Evolutionary conservation across 805 yeast genomes (phyloP).

Genomic region (Zygoascus tannicola): DNA sequence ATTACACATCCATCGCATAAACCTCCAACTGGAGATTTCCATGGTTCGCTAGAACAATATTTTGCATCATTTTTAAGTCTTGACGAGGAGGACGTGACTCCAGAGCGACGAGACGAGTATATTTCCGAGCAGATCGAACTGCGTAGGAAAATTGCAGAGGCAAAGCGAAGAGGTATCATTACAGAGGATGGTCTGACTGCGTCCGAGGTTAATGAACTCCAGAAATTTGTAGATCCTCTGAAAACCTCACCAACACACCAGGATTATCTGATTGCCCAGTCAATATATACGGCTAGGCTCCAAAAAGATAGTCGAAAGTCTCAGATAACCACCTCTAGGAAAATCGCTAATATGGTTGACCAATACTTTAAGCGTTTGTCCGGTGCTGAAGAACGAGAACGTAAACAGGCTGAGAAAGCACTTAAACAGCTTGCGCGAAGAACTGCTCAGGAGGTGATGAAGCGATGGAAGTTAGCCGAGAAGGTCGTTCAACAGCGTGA

Average conservation of each 20-base stretch:
- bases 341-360: constrained; percentile 74
- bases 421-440: constrained; percentile 64
- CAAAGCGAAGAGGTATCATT: constrained; percentile 31
- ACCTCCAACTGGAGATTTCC: constrained; percentile 35
- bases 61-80: constrained; percentile 49
- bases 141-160: constrained; percentile 38
- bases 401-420: constrained; percentile 64
- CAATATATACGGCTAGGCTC: constrained; percentile 56
- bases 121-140: constrained; percentile 44
- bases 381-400: constrained; percentile 79
- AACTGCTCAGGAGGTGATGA: constrained; percentile 75
- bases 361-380: constrained; percentile 75
- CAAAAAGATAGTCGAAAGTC: constrained; percentile 56
- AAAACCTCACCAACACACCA: constrained; percentile 41
- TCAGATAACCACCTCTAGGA: constrained; percentile 59
- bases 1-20: constrained; percentile 55
- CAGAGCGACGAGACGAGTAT: constrained; percentile 52
- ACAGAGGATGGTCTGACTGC: constrained; percentile 3
- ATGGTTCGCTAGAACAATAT: constrained; percentile 33
- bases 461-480: constrained; percentile 84
- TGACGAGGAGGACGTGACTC: constrained; percentile 48
- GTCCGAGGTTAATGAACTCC: constrained; percentile 21
- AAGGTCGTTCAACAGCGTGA: constrained; percentile 65
- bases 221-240: constrained; percentile 42
- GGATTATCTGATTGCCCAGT: constrained; percentile 73